A percentile compares a stretch with the other conserved stretches of the same genome.
phyloP scores from a whole-genome alignment of 108 stramenopile species.

The Pseudonitzschia delicatissima region DNA sequence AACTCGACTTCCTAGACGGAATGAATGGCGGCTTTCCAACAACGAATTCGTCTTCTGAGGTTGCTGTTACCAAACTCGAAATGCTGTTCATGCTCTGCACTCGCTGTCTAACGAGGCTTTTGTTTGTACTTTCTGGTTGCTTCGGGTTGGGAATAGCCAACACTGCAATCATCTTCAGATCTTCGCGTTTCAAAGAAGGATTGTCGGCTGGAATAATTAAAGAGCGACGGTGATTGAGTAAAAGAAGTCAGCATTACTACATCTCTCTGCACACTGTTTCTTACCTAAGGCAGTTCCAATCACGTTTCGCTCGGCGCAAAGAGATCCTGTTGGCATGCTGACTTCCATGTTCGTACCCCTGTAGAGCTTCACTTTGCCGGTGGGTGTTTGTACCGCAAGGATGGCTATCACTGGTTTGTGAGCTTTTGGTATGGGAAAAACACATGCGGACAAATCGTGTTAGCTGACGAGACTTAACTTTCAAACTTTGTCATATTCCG shows the following conservation, averaged over 20 bases:
- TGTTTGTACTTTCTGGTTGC: not conserved
- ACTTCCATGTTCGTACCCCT: conserved; percentile 98
- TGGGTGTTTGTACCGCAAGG: conserved; percentile 73
- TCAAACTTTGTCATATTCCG: not conserved
- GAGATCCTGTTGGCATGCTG: conserved; percentile 95
- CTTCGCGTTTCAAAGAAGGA: conserved; percentile 71
- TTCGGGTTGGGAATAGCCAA: conserved; percentile 66
- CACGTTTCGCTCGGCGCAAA: conserved; percentile 96
- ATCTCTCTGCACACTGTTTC: not conserved
- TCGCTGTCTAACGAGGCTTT: not conserved
- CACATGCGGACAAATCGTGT: not conserved
- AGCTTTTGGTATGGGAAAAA: conserved; percentile 25
- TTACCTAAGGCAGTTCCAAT: conserved; percentile 84
- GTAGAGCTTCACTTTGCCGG: conserved; percentile 61
- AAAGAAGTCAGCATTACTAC: no score
- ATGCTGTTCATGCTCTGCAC: conserved; percentile 36
- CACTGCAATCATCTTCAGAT: conserved; percentile 86
- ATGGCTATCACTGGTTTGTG: conserved; percentile 97
- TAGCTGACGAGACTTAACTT: not conserved
- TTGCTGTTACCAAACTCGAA: conserved; percentile 43
- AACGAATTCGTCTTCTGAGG: conserved; percentile 21
- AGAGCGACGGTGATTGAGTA: no score
- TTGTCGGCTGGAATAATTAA: conserved; percentile 55
- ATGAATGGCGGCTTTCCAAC: conserved; percentile 4
- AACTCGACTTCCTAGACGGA: conserved; percentile 9